Evolutionary conservation across 202 grass and related monocot genomes (phyloP).

Genomic region (Zizania palustris): DNA sequence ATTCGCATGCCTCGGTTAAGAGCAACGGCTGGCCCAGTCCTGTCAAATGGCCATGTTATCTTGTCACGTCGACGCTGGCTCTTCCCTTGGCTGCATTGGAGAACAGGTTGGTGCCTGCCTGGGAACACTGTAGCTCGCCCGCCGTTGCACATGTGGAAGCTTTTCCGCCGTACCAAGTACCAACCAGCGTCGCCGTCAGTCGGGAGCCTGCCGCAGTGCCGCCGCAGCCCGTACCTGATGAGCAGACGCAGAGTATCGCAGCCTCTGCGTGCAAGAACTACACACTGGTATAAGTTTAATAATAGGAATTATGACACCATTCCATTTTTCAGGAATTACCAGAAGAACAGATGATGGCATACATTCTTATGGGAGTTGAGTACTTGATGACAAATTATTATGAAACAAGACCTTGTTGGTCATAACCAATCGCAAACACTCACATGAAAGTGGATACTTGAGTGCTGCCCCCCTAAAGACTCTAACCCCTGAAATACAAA

Average conservation of each 20-base stretch:
- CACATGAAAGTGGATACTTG: not conserved
- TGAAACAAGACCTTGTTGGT: not conserved
- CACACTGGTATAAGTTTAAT: not conserved
- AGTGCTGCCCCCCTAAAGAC: not conserved
- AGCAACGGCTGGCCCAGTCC: constrained; percentile 9
- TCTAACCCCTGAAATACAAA: not conserved
- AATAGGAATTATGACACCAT: not conserved
- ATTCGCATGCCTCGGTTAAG: constrained; percentile 35
- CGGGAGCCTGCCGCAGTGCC: constrained; percentile 2
- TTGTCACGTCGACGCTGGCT: constrained; percentile 40
- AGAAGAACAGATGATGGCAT: not conserved
- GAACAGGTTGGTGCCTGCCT: constrained; percentile 16
- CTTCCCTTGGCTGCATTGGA: constrained; percentile 24
- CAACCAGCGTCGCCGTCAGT: constrained; percentile 15
- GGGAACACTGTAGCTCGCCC: constrained; percentile 13
- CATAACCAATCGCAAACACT: not conserved
- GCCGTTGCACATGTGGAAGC: constrained; percentile 27
- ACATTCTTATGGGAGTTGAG: not conserved
- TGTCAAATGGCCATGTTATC: constrained; percentile 35
- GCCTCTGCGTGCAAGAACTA: not conserved
- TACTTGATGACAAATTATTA: not conserved
- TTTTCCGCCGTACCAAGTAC: constrained; percentile 9
- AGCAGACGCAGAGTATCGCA: not conserved
- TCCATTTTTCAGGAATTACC: not conserved
- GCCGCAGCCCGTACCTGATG: not conserved